Evolutionary conservation across 2,329 filamentous ascomycete genomes (phyloP).

Genomic region (Monilinia vaccinii-corymbosi): DNA sequence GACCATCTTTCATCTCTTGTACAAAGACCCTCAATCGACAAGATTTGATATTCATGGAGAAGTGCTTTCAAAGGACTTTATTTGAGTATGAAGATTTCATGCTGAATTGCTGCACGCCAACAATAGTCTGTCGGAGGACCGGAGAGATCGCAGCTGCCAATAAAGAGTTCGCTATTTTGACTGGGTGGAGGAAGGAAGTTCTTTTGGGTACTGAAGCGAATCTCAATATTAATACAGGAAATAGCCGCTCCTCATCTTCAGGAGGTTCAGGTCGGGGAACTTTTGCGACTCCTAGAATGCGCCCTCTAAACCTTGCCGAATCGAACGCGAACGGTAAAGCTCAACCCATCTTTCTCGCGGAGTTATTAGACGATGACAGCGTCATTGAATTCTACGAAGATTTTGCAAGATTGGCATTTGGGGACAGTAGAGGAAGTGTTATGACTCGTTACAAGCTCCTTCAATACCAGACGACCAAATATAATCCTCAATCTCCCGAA

Average conservation of each 20-base stretch:
- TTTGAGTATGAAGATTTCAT: slow-evolving; percentile 93
- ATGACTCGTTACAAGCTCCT: slow-evolving; percentile 77
- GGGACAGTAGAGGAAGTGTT: slow-evolving; percentile 78
- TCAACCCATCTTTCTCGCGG: slow-evolving; percentile 82
- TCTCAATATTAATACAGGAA: slow-evolving; percentile 64
- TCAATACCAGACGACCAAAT: slow-evolving; percentile 70
- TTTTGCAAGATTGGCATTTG: slow-evolving; percentile 86
- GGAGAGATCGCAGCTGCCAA: slow-evolving; percentile 93
- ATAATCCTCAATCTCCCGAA: slow-evolving; percentile 32
- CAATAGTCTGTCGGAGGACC: slow-evolving; percentile 82
- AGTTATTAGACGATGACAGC: slow-evolving; percentile 86
- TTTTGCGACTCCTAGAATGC: slow-evolving; percentile 43
- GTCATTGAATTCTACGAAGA: slow-evolving; percentile 95
- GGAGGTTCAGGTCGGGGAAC: slow-evolving; percentile 34
- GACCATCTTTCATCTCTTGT: slow-evolving; percentile 87
- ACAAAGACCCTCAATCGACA: slow-evolving; percentile 80
- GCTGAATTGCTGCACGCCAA: slow-evolving; percentile 78
- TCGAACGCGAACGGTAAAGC: slow-evolving; percentile 37
- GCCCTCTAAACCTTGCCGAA: slow-evolving; percentile 34
- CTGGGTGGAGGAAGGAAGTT: slow-evolving; percentile 87
- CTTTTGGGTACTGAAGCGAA: slow-evolving; percentile 82
- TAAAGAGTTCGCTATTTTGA: slow-evolving; percentile 93
- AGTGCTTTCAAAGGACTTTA: slow-evolving; percentile 86
- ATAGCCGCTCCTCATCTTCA: slow-evolving; percentile 13
- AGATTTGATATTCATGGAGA: slow-evolving; percentile 95